Base-by-base conservation (phyloP, 805 yeast genomes). In the Kuraishia ogatae region DNA sequence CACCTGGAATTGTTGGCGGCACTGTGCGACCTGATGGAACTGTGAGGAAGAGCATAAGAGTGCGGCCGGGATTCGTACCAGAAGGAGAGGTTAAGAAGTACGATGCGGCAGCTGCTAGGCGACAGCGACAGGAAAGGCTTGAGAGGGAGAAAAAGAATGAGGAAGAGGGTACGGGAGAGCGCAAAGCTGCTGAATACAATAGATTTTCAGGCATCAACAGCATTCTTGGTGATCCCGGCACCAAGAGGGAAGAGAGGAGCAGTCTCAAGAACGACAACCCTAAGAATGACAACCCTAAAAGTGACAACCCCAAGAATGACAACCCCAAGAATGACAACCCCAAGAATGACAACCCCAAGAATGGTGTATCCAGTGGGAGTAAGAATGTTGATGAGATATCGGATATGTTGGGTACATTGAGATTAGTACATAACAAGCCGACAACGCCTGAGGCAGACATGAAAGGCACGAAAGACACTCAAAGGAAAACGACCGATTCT, bases 1-100 rank as follows among this genome's bases (percentile, higher is more conserved):
- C 13, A 10, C 17, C 49, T 22, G 49, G 19, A 11, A 11, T 8
- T 20, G 49, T 47, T 47, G 69, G 66, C 2, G 68, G 68, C 2
- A 54, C 66, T 1, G 28, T 58, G 19, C 58, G 68, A 48, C 39
- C 64, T 19, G 67, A 66, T 56, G 68, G 67, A 1, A 51, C 67
- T 1, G 59, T 60, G 51, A 52, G 68, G 49, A 58, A 60, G 50
- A 50, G 54, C 1, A 50, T 64, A 2, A 63, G 55, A 26, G 59
- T 64, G 7, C 55, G 64, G 50, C 64, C 62, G 1, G 69, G 69
- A 0, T 66, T 53, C 50, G 54, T 58, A 7, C 61, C 66, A 13
- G 50, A 52, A 8, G 66, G 63, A 15, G 65, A 64, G 35, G 51
- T 59, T 15, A 54, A 59, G 50, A 55, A 61, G 22, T 60, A 61